Evolutionary conservation across 1,139 yeast genomes (phyloP).

Genomic region (Wickerhamomyces sp.): DNA sequence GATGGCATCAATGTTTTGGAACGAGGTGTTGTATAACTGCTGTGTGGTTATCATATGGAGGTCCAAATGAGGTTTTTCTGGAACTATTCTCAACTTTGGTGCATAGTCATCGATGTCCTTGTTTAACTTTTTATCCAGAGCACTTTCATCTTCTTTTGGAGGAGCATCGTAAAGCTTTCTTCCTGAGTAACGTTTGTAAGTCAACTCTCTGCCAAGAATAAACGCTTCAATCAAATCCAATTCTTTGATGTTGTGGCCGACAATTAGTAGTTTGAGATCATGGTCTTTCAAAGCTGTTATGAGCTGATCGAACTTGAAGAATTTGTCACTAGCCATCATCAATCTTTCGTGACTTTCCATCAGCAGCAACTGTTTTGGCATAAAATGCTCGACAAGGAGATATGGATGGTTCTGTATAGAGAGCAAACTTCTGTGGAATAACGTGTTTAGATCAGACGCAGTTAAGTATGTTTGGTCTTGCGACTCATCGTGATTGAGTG

Average conservation of each 20-base stretch:
- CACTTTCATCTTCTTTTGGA: background rate
- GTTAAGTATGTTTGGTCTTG: conserved; percentile 19
- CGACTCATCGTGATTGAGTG: conserved; percentile 7
- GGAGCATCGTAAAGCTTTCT: conserved; percentile 10
- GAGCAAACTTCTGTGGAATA: conserved; percentile 47
- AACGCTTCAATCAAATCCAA: conserved; percentile 67
- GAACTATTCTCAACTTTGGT: conserved; percentile 17
- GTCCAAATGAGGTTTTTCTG: conserved; percentile 20
- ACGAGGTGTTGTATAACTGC: conserved; percentile 30
- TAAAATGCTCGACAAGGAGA: conserved; percentile 66
- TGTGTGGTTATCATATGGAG: conserved; percentile 39
- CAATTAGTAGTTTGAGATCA: conserved; percentile 30
- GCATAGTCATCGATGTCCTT: conserved; percentile 37
- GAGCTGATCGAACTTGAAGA: conserved; percentile 48
- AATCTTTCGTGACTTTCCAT: conserved; percentile 60
- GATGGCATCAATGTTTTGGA: conserved; percentile 37
- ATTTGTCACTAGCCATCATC: conserved; percentile 53
- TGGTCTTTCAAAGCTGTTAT: conserved; percentile 30
- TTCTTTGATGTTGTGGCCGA: conserved; percentile 61
- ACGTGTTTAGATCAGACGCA: conserved; percentile 30
- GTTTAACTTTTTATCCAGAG: conserved; percentile 22
- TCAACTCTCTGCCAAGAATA: conserved; percentile 54
- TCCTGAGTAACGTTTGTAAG: conserved; percentile 58
- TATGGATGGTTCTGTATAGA: conserved; percentile 61
- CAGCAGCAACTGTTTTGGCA: conserved; percentile 60